These are phyloP conservation scores for Fusarium sambucinum DNA, from an alignment of 2,329 filamentous ascomycete genomes.

Conservation along the genomic window DNA sequence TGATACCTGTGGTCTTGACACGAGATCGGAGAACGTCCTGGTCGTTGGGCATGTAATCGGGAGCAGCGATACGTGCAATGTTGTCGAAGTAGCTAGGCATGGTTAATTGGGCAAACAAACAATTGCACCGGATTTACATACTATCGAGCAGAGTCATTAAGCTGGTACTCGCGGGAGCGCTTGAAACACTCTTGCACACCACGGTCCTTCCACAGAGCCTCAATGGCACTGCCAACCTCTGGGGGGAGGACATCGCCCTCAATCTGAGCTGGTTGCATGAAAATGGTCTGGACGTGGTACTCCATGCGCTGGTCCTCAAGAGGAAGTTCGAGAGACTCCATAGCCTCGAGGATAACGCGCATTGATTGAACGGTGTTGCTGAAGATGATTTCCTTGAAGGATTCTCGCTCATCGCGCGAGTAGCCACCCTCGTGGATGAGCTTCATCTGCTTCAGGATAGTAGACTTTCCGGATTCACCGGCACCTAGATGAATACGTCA, in stretches of 20 bases:
- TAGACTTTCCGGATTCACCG: slow-evolving; percentile 95
- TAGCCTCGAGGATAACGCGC: slow-evolving; percentile 76
- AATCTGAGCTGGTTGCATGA: slow-evolving; percentile 98
- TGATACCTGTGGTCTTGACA: slow-evolving; percentile 98
- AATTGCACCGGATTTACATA: slow-evolving; percentile 62
- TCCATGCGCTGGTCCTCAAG: slow-evolving; percentile 93
- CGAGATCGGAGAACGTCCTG: slow-evolving; percentile 95
- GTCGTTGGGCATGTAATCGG: slow-evolving; percentile 94
- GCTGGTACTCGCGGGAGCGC: slow-evolving; percentile 92
- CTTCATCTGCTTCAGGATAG: slow-evolving; percentile 99
- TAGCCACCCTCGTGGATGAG: slow-evolving; percentile 99
- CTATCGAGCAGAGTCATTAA: slow-evolving; percentile 98
- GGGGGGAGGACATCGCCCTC: slow-evolving; percentile 95
- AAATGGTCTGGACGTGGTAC: slow-evolving; percentile 98
- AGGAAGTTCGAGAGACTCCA: slow-evolving; percentile 79
- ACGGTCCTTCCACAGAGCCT: slow-evolving; percentile 90
- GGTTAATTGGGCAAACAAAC: slow-evolving; percentile 50
- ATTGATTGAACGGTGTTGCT: slow-evolving; percentile 78
- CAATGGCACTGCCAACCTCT: slow-evolving; percentile 93
- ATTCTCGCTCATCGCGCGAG: slow-evolving; percentile 85
- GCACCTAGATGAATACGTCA: slow-evolving; percentile 72
- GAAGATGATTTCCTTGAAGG: slow-evolving; percentile 78
- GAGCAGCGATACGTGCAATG: slow-evolving; percentile 87
- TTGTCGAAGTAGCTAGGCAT: slow-evolving; percentile 90
- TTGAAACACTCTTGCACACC: slow-evolving; percentile 97